Conservation (phyloP, 2,329 filamentous ascomycete species). For the Dactylellina leptospora region DNA sequence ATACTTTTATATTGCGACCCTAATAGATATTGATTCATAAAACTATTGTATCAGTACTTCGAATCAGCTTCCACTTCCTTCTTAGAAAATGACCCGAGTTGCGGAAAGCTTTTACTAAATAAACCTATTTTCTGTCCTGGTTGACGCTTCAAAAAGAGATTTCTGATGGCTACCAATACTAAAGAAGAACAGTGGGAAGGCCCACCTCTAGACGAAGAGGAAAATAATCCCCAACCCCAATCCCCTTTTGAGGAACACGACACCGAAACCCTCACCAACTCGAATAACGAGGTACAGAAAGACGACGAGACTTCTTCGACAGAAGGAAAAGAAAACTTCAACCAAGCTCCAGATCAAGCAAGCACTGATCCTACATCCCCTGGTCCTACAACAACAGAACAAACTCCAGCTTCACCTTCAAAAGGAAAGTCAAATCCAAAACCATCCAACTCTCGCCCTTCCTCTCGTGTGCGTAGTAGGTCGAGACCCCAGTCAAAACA, state of each 20-base stretch:
- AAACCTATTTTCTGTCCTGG: too few relatives aligned
- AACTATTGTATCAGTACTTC: too few relatives aligned
- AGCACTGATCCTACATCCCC: constrained; percentile 9
- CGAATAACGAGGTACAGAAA: constrained; percentile 7
- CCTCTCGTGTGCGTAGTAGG: constrained; percentile 7
- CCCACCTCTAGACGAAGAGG: constrained; percentile 21
- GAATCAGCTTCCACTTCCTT: too few relatives aligned
- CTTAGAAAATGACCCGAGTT: too few relatives aligned
- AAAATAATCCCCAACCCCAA: constrained; percentile 19
- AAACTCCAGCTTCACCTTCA: not conserved
- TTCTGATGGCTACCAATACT: constrained; percentile 45
- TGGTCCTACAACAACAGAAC: not conserved
- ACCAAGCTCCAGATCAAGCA: not conserved
- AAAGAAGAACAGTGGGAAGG: constrained; percentile 50
- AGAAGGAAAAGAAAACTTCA: constrained; percentile 27
- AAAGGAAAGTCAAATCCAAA: constrained; percentile 6
- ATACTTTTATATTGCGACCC: too few relatives aligned
- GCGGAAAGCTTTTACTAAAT: too few relatives aligned
- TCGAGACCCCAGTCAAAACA: constrained; percentile 20
- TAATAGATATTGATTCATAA: too few relatives aligned
- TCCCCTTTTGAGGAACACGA: constrained; percentile 8
- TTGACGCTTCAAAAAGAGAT: too few relatives aligned
- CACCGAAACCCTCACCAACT: not conserved
- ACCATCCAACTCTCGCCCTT: not conserved
- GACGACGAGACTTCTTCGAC: not conserved